A percentile compares a stretch with the other conserved stretches of the same genome.
These are phyloP conservation scores for Mallotus japonicus DNA, from an alignment of 441 rosid species.

Conservation along the genomic window DNA sequence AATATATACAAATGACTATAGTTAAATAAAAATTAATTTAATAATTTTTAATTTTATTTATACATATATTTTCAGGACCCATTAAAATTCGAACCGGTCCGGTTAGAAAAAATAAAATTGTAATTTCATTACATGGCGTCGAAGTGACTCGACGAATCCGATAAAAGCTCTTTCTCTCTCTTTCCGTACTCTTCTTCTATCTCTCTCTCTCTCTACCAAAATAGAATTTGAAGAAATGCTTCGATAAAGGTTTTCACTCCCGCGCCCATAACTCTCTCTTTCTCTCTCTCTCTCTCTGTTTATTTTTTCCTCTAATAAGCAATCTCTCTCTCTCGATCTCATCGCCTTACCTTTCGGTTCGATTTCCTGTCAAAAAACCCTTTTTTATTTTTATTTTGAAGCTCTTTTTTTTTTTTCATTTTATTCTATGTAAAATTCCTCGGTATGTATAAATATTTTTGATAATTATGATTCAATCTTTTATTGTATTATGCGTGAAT, in stretches of 20 bases:
- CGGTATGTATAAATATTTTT: constrained; percentile 3
- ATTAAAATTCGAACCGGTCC: too few relatives aligned
- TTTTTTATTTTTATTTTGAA: background rate
- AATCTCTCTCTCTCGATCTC: constrained; percentile 20
- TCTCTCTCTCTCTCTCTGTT: too few relatives aligned
- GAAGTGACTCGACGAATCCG: constrained; percentile 33
- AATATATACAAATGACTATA: too few relatives aligned
- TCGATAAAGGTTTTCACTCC: background rate
- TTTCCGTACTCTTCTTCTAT: background rate
- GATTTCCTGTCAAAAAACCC: constrained; percentile 23
- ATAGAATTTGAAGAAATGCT: background rate
- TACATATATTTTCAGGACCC: too few relatives aligned
- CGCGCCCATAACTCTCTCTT: background rate
- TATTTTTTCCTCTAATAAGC: too few relatives aligned
- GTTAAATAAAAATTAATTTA: too few relatives aligned
- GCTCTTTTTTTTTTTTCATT: background rate
- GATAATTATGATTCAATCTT: too few relatives aligned
- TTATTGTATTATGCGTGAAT: too few relatives aligned
- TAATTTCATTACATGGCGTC: constrained; percentile 24
- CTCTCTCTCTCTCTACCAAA: background rate
- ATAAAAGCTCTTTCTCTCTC: constrained; percentile 12
- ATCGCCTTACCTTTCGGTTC: constrained; percentile 24
- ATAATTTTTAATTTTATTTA: too few relatives aligned
- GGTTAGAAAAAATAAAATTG: background rate
- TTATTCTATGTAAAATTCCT: too few relatives aligned